A percentile compares a stretch with the other conserved stretches of the same genome.
Conservation (phyloP, 192 early-diverging fungal genomes). For the Linnemannia zychae region DNA sequence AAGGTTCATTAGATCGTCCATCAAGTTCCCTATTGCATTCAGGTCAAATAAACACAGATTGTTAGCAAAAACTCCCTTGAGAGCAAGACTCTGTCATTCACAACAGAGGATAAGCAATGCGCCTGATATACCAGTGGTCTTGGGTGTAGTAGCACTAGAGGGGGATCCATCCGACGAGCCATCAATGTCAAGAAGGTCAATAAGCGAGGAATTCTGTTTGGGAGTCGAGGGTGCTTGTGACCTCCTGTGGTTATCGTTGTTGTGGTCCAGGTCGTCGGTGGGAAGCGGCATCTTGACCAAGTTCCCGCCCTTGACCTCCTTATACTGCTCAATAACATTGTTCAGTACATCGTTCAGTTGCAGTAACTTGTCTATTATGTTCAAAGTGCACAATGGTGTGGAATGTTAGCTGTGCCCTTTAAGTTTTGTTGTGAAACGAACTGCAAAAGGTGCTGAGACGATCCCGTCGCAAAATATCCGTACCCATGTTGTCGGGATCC, state of each 20-base stretch:
- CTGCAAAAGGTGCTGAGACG: neutral
- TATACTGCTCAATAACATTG: constrained; percentile 79
- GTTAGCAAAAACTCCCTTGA: too few relatives aligned
- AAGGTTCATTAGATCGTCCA: constrained; percentile 57
- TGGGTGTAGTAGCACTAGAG: constrained; percentile 20
- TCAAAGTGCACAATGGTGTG: neutral
- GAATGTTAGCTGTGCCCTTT: neutral
- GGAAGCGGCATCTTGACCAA: constrained; percentile 49
- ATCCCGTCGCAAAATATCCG: neutral
- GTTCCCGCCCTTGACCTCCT: constrained; percentile 66
- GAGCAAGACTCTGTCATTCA: too few relatives aligned
- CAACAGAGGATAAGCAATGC: neutral
- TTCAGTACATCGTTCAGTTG: constrained; percentile 85
- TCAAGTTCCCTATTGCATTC: constrained; percentile 33
- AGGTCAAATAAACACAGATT: neutral
- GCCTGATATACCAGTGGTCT: constrained; percentile 23
- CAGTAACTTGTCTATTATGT: constrained; percentile 71
- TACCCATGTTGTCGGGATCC: constrained; percentile 84
- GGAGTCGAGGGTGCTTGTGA: neutral
- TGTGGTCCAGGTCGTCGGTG: constrained; percentile 11
- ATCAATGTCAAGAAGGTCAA: constrained; percentile 60
- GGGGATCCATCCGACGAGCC: constrained; percentile 15
- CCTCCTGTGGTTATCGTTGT: neutral
- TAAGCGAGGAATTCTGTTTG: constrained; percentile 57
- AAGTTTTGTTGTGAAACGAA: neutral